phyloP scores from a whole-genome alignment of 2,329 filamentous ascomycete species.

The Monosporascus sp. region DNA sequence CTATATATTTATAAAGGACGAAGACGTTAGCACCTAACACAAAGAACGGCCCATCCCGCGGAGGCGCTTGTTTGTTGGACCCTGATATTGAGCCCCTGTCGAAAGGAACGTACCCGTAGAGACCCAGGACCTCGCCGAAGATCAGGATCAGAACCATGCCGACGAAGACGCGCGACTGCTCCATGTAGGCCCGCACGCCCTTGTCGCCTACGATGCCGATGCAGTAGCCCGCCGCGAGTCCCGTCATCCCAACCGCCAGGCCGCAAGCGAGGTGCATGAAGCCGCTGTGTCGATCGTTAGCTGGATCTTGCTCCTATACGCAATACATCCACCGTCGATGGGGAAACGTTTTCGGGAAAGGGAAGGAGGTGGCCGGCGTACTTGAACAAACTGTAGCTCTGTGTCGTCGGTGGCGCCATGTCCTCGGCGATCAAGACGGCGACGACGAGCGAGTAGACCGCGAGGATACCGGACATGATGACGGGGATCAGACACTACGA shows the following conservation, averaged over 20 bases:
- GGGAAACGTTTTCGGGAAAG: background rate
- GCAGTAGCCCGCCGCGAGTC: constrained; percentile 89
- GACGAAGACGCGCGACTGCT: constrained; percentile 91
- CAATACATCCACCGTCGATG: background rate
- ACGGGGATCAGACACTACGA: constrained; percentile 73
- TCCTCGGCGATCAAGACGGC: constrained; percentile 93
- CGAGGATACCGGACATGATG: constrained; percentile 99
- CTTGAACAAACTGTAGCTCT: constrained; percentile 79
- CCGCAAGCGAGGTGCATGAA: constrained; percentile 94
- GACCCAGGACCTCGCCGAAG: constrained; percentile 93
- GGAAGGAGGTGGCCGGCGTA: constrained; percentile 34
- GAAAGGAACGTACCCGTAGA: constrained; percentile 70
- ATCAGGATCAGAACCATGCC: constrained; percentile 98
- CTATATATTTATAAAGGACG: constrained; percentile 35
- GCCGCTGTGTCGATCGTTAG: constrained; percentile 46
- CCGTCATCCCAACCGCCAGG: constrained; percentile 84
- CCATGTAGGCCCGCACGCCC: constrained; percentile 92
- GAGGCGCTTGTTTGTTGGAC: too few relatives aligned
- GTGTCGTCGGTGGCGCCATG: constrained; percentile 63
- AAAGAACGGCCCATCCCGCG: too few relatives aligned
- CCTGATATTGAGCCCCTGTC: constrained; percentile 23
- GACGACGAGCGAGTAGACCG: constrained; percentile 95
- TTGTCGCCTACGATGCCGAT: constrained; percentile 95
- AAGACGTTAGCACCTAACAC: too few relatives aligned
- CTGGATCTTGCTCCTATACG: constrained; percentile 2